Base-by-base conservation (phyloP, 2,329 filamentous ascomycete genomes). In the Xylaria sp. region DNA sequence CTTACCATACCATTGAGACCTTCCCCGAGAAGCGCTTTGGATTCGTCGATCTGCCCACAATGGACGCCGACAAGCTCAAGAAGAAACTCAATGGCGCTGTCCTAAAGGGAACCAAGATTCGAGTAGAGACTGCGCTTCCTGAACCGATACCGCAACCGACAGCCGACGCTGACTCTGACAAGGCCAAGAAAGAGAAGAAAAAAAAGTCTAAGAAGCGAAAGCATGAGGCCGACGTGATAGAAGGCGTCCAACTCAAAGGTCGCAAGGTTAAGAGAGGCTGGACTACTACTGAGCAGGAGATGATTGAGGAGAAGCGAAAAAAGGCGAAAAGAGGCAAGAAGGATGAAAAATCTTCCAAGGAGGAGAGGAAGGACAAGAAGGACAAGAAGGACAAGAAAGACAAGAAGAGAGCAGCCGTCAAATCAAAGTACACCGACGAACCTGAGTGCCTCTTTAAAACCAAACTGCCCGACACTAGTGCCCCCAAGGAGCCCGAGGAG, bases 11-110 rank as follows among this genome's bases (percentile, higher is more conserved):
- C 4, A 82, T 98, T 72, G 88, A 93, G 77, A 94, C 94, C 0
- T 97, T 97, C 71, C 95, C 95, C 14, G 96, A 99, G 72, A 92
- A 89, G 78, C 90, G 88, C 61, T 99, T 93, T 88, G 96, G 95
- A 64, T 99, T 92, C 81, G 85, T 98, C 68, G 94, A 97, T 55
- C 82, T 99, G 45, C 94, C 94, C 0, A 81, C 79, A 2, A 88
- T 89, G 80, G 94, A 97, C 72, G 96, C 95, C 9, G 92, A 95
- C n/a, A 97, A 94, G 80, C 81, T 98, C 62, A 93, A 90, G 82
- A 95, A 92, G 82, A 98, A 96, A 82, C 86, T 98, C 58, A 92
- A 97, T 83, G 95, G 95, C 36, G 88, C 91, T 1, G 91, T 93
- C 27, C 82, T 99, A 65, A 96, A 92, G 78, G 96, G 96, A 8